Percentiles rank a stretch among this genome's conserved stretches.
phyloP scores from a whole-genome alignment of 2,329 filamentous ascomycete species.

The Penicillium freii region DNA sequence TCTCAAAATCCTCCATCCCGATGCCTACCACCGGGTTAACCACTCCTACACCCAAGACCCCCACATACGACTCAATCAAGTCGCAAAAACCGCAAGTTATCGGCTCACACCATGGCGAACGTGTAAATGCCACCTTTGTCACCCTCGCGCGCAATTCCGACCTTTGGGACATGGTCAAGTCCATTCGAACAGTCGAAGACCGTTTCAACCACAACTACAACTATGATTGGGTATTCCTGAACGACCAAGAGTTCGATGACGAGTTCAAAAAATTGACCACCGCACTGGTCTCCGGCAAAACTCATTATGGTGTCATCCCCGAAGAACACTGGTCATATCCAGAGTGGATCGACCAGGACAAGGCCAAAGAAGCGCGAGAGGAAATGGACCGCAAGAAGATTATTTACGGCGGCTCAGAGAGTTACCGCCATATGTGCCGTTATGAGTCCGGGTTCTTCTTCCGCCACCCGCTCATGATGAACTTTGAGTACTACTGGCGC shows the following conservation, averaged over 20 bases:
- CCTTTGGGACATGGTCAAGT: conserved; percentile 93
- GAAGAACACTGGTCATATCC: conserved; percentile 97
- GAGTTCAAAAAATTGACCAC: conserved; percentile 90
- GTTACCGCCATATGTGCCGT: conserved; percentile 98
- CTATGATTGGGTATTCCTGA: conserved; percentile 99
- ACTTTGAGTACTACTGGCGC: conserved; percentile 99
- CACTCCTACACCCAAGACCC: conserved; percentile 11
- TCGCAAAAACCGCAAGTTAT: conserved; percentile 26
- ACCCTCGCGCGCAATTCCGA: conserved; percentile 91
- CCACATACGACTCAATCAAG: conserved; percentile 25
- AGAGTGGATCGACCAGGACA: conserved; percentile 91
- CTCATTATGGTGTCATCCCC: conserved; percentile 85
- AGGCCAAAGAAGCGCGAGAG: conserved; percentile 83
- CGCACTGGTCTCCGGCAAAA: conserved; percentile 86
- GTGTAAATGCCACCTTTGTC: conserved; percentile 97
- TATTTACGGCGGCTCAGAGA: conserved; percentile 95
- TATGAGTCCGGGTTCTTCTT: conserved; percentile 99
- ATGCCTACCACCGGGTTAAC: conserved; percentile 28
- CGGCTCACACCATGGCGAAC: conserved; percentile 60
- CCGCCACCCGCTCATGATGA: conserved; percentile 85
- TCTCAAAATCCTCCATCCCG: conserved; percentile 61
- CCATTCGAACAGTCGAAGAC: conserved; percentile 94
- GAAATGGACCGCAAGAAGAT: conserved; percentile 94
- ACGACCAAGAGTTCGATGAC: conserved; percentile 90
- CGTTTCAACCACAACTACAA: conserved; percentile 95